Conservation (phyloP, 306 rosid genomes). For the Elaeagnus macrophylla region DNA sequence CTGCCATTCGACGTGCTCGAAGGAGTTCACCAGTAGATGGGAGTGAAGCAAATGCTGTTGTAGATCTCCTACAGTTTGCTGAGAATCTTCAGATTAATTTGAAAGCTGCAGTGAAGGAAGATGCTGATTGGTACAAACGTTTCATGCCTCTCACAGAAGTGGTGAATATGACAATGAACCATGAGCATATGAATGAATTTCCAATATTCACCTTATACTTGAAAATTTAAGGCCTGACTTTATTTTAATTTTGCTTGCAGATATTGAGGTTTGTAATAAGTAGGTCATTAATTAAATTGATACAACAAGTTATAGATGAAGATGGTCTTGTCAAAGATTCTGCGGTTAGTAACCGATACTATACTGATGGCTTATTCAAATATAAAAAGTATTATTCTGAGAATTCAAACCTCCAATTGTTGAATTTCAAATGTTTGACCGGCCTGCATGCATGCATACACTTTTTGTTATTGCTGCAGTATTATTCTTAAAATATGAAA, state of each 20-base stretch:
- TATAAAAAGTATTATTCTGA: no score
- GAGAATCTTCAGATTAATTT: slow-evolving; percentile 60
- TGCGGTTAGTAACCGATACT: slow-evolving; percentile 58
- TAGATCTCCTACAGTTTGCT: slow-evolving; percentile 51
- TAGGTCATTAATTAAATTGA: slow-evolving; percentile 56
- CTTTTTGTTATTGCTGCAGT: no score
- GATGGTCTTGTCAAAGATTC: slow-evolving; percentile 86
- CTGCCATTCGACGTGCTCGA: slow-evolving; percentile 55
- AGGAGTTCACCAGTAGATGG: slow-evolving; percentile 50
- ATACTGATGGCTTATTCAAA: slow-evolving; percentile 12
- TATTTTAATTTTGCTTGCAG: slow-evolving; percentile 35
- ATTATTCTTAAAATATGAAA: no score
- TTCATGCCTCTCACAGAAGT: slow-evolving; percentile 83
- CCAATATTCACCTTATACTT: slow-evolving; percentile 6
- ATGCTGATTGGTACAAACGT: slow-evolving; percentile 58
- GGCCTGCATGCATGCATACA: no score
- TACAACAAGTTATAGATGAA: slow-evolving; percentile 68
- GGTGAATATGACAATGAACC: slow-evolving; percentile 35
- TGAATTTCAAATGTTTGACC: no score
- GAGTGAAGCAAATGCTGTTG: slow-evolving; percentile 56
- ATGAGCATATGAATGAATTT: slow-evolving; percentile 13
- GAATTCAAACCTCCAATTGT: no score
- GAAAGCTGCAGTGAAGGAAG: slow-evolving; percentile 60
- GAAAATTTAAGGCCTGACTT: slow-evolving; percentile 11
- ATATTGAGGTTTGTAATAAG: slow-evolving; percentile 56